Evolutionary conservation across 257 asterid genomes (phyloP), one percentile per base, ranked within the genome.

Genomic region (Datura wrightii): DNA sequence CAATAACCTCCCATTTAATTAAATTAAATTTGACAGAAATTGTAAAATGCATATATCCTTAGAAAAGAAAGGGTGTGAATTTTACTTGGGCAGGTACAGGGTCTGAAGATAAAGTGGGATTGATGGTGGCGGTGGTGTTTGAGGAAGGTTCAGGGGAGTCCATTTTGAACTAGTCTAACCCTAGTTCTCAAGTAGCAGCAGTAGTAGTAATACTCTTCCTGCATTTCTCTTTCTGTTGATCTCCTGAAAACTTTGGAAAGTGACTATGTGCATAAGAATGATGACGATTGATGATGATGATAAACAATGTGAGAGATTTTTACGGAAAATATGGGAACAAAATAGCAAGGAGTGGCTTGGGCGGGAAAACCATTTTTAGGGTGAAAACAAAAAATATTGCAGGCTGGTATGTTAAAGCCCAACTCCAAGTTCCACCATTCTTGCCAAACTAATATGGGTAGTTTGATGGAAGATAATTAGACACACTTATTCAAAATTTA

Each of bases 91-190:
- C 88, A 86, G 70, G 92, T 53, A 53, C 88, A 59, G 88, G 80
- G 39, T 59, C 56, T 10, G 85, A 34, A 9, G 78, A 53, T 19
- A 70, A 41, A 1, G 48, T 82, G 34, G 48, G 18, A 63, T 24
- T 71, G n/a, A 71, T 36, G 55, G 82, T 48, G 86, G 85, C 19
- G 78, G 84, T 16, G 52, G 3, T 76, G 34, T 89, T 69, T 60
- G 81, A 80, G 59, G 91, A 86, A 85, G 89, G 83, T 44, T 83
- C 85, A 86, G 91, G 92, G 55, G 93, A 89, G 59, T 88, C 92
- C 93, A 89, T 91, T 46, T 52, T 67, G 76, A 44, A 58, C 86
- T 79, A 55, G 82, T 86, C 70, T 79, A 91, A 86, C 88, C 91
- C 91, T 87, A 85, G 83, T 83, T 84, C 34, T 84, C 63, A 85